Evolutionary conservation across 1,284 basidiomycete species (phyloP).

Genomic region (Thecaphora thlaspeos): DNA sequence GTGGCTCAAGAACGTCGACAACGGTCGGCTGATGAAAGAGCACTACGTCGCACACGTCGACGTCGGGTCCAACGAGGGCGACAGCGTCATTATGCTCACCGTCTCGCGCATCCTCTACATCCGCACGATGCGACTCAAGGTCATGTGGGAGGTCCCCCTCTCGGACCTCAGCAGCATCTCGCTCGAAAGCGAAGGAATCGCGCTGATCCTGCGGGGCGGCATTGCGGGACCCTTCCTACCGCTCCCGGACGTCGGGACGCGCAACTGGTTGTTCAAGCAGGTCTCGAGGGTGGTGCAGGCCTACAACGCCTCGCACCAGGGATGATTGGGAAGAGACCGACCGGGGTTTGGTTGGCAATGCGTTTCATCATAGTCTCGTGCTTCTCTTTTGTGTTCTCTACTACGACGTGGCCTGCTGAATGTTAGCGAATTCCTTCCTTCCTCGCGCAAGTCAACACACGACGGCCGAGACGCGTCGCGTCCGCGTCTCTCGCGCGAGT

Average conservation of each 20-base stretch:
- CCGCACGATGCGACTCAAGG: slow-evolving; percentile 77
- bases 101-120: slow-evolving; percentile 67
- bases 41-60: slow-evolving; percentile 78
- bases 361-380: too few relatives aligned
- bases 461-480: too few relatives aligned
- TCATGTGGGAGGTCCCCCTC: slow-evolving; percentile 90
- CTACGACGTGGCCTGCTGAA: too few relatives aligned
- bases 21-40: slow-evolving; percentile 80
- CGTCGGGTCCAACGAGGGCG: slow-evolving; percentile 62
- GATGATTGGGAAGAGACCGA: background rate
- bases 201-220: slow-evolving; percentile 67
- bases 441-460: too few relatives aligned
- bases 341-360: too few relatives aligned
- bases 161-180: slow-evolving; percentile 82
- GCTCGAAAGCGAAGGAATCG: slow-evolving; percentile 51
- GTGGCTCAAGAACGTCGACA: slow-evolving; percentile 89
- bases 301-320: slow-evolving; percentile 35
- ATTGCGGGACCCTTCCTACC: slow-evolving; percentile 64
- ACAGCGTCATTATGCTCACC: slow-evolving; percentile 52
- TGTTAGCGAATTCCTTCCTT: too few relatives aligned
- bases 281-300: slow-evolving; percentile 57
- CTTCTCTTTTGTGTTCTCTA: too few relatives aligned
- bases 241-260: slow-evolving; percentile 61
- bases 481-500: too few relatives aligned
- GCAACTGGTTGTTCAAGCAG: slow-evolving; percentile 65